Conservation (phyloP, 768 basidiomycete genomes). For the Phlebiopsis gigantea region DNA sequence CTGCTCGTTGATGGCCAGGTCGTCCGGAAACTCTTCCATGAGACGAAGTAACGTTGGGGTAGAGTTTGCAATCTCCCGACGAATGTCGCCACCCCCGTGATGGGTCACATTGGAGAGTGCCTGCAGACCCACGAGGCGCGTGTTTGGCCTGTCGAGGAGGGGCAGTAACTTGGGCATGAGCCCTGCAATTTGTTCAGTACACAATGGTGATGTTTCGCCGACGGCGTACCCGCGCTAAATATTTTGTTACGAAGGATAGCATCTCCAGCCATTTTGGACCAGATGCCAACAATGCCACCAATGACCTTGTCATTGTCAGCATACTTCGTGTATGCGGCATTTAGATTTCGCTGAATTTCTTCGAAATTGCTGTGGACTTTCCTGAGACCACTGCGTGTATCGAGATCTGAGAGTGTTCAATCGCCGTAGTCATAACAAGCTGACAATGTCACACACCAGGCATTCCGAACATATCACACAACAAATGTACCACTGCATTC, state of each 20-base stretch:
- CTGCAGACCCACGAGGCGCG: conserved; percentile 48
- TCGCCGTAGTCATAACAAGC: not conserved
- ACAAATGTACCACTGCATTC: conserved; percentile 38
- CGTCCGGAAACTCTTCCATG: conserved; percentile 45
- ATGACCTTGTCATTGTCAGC: conserved; percentile 39
- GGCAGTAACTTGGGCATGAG: conserved; percentile 54
- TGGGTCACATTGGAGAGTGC: conserved; percentile 56
- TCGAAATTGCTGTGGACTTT: conserved; percentile 57
- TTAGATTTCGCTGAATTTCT: conserved; percentile 42
- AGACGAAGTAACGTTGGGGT: conserved; percentile 38
- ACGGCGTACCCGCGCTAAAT: conserved; percentile 44
- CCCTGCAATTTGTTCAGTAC: conserved; percentile 29
- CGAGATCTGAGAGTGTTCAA: conserved; percentile 37
- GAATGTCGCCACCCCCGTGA: conserved; percentile 48
- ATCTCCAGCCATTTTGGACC: conserved; percentile 59
- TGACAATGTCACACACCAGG: conserved; percentile 38
- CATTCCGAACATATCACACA: conserved; percentile 47
- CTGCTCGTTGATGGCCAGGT: conserved; percentile 44
- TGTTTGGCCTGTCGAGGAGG: conserved; percentile 41
- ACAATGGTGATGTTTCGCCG: not conserved
- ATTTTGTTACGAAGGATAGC: conserved; percentile 55
- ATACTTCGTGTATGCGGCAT: conserved; percentile 42
- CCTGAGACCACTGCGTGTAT: conserved; percentile 53
- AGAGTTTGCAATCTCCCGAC: conserved; percentile 42
- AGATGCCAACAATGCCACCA: conserved; percentile 57